Evolutionary conservation across 352 stramenopile genomes (phyloP), one percentile per base, ranked within the genome.

Genomic region (Phytophthora idaei): DNA sequence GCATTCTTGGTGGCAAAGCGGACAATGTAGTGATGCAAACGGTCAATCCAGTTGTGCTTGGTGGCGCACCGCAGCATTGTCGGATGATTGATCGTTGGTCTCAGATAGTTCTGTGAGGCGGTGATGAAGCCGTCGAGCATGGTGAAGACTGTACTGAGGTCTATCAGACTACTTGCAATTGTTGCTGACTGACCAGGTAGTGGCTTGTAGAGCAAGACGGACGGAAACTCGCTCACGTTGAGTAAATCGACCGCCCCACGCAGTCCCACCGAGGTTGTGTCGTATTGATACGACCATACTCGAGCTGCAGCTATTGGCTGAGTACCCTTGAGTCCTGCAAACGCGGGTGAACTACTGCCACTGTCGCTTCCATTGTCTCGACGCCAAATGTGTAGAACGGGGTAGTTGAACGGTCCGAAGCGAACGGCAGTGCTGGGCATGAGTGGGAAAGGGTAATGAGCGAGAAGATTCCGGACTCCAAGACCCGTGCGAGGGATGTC

Each of bases 401-500:
- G 77, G 36, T 89, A 89, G 25, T 69, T 74, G 56, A 81, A 88
- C 1, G 79, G 79, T 8, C 77, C 81, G 39, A 82, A 90, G 17
- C 54, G 69, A 29, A 77, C 67, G 0, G 55, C 64, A 1, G 70
- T 71, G 32, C 53, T 67, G 2, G 79, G 78, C 25, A 71, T 77
- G 7, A 71, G 64, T 4, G 57, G 34, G 0, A 57, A 62, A 0
- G 63, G 37, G 29, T 78, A 83, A 21, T 74, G 74, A 3, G 70
- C 36, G 1, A 51, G 56, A 5, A 81, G 27, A 28, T 68, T 61
- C 5, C 47, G 17, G 3, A 84, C 54, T 0, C 77, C 75, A 10
- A 88, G 59, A 1, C 81, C 77, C 0, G 81, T 80, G 8, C 81
- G 77, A 3, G 79, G 79, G 12, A 90, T 85, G 25, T 90, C 81